A percentile compares a stretch with the other conserved stretches of the same genome.
These are phyloP conservation scores for Bretschneidera sinensis DNA, from an alignment of 345 rosid genomes.

Conservation along the genomic window DNA sequence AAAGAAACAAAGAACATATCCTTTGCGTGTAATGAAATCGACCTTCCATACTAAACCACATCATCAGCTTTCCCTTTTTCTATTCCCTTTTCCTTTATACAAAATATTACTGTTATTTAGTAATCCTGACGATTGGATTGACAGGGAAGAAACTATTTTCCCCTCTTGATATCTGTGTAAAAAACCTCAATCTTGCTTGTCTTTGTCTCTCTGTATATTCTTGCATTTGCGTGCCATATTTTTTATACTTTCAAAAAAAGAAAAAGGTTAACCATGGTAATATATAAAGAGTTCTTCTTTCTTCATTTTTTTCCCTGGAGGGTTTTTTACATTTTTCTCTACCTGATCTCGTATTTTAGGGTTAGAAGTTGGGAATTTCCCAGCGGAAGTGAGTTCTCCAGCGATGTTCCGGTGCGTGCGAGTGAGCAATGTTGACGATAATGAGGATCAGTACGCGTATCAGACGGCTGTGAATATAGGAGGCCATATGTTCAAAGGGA, in stretches of 20 bases:
- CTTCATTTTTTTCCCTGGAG: not conserved
- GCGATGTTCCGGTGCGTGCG: constrained; percentile 77
- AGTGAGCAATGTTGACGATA: constrained; percentile 64
- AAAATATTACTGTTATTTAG: constrained; percentile 24
- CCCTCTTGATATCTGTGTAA: constrained; percentile 22
- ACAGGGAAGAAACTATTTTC: constrained; percentile 30
- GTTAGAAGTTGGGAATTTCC: constrained; percentile 69
- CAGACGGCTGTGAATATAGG: constrained; percentile 80
- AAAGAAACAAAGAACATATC: constrained; percentile 11
- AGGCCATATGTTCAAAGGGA: constrained; percentile 88
- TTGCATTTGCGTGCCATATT: no score
- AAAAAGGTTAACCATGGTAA: not conserved
- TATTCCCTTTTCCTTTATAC: not conserved
- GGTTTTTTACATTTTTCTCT: not conserved
- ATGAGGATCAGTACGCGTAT: constrained; percentile 76
- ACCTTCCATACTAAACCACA: no score
- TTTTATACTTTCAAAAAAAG: no score
- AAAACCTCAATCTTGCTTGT: not conserved
- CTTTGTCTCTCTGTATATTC: not conserved
- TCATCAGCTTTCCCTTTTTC: constrained; percentile 22
- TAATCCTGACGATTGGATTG: constrained; percentile 34
- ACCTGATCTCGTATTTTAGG: constrained; percentile 30
- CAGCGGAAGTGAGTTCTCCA: constrained; percentile 58
- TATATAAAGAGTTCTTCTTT: not conserved
- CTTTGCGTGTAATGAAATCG: constrained; percentile 22